Evolutionary conservation across 306 rosid species (phyloP).

Genomic region (Sesbania bispinosa): DNA sequence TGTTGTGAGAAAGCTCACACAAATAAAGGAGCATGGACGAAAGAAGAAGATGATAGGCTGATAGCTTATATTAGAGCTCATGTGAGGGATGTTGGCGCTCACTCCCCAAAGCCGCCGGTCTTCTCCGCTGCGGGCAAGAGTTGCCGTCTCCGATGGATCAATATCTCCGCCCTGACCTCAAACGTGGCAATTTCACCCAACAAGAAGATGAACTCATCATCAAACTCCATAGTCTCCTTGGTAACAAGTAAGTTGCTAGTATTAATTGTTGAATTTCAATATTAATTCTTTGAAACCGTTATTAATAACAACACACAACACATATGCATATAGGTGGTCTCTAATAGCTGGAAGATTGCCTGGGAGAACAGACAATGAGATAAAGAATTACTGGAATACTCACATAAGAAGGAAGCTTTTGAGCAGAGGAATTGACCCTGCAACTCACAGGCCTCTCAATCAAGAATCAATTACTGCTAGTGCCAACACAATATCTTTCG

Average conservation of each 20-base stretch:
- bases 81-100: slow-evolving; percentile 98
- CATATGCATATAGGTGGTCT: slow-evolving; percentile 65
- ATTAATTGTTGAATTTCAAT: too few species aligned
- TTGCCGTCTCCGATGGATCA: slow-evolving; percentile 95
- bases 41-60: slow-evolving; percentile 95
- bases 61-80: slow-evolving; percentile 85
- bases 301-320: too few species aligned
- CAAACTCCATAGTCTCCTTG: slow-evolving; percentile 97
- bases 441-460: slow-evolving; percentile 71
- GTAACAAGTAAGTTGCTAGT: slow-evolving; percentile 80
- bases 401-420: slow-evolving; percentile 94
- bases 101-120: slow-evolving; percentile 96
- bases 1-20: slow-evolving; percentile 99
- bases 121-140: slow-evolving; percentile 98
- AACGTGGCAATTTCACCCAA: slow-evolving; percentile 90
- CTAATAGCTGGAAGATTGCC: slow-evolving; percentile 92
- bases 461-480: slow-evolving; percentile 38
- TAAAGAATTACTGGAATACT: slow-evolving; percentile 97
- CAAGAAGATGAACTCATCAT: slow-evolving; percentile 97
- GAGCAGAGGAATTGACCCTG: slow-evolving; percentile 91
- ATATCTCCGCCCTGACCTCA: slow-evolving; percentile 98
- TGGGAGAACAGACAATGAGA: slow-evolving; percentile 96
- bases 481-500: not conserved
- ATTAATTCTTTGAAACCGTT: too few species aligned
- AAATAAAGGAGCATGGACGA: slow-evolving; percentile 99